Conservation (phyloP, 129 eudicot genomes). For the Flaveria linearis region DNA sequence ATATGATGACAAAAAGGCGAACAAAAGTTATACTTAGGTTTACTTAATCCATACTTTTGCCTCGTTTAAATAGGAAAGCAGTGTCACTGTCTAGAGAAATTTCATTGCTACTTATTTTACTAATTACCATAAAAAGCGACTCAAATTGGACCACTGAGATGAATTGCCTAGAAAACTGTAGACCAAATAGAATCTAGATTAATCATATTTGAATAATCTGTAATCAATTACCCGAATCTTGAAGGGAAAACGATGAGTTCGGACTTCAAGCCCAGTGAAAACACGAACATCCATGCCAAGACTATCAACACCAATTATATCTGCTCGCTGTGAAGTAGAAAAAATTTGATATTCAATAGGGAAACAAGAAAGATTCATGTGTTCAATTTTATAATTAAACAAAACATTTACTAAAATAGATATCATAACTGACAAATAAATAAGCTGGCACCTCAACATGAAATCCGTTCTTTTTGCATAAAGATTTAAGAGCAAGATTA, state of each 20-base stretch:
- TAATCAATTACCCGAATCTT: conserved; percentile 54
- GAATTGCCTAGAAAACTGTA: not conserved
- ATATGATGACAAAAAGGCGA: too few species aligned
- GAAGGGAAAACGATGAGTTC: conserved; percentile 80
- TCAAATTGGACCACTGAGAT: too few species aligned
- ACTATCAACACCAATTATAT: conserved; percentile 70
- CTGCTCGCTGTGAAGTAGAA: conserved; percentile 53
- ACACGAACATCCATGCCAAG: conserved; percentile 81
- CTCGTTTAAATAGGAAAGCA: too few species aligned
- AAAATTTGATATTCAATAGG: not conserved
- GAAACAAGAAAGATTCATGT: not conserved
- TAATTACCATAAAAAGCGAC: too few species aligned
- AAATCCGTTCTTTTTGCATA: conserved; percentile 78
- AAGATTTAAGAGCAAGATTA: conserved; percentile 59
- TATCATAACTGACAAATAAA: not conserved
- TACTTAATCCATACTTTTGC: too few species aligned
- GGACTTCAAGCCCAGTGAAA: conserved; percentile 63
- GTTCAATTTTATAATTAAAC: not conserved
- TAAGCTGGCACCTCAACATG: conserved; percentile 52
- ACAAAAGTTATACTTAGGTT: too few species aligned
- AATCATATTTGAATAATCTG: not conserved
- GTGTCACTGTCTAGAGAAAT: too few species aligned
- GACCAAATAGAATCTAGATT: not conserved
- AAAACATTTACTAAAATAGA: not conserved
- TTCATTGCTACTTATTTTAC: too few species aligned